Percentiles rank a stretch among this genome's conserved stretches.
phyloP scores from a whole-genome alignment of 2,329 filamentous ascomycete genomes.

The Phyllosticta paracitricarpa region DNA sequence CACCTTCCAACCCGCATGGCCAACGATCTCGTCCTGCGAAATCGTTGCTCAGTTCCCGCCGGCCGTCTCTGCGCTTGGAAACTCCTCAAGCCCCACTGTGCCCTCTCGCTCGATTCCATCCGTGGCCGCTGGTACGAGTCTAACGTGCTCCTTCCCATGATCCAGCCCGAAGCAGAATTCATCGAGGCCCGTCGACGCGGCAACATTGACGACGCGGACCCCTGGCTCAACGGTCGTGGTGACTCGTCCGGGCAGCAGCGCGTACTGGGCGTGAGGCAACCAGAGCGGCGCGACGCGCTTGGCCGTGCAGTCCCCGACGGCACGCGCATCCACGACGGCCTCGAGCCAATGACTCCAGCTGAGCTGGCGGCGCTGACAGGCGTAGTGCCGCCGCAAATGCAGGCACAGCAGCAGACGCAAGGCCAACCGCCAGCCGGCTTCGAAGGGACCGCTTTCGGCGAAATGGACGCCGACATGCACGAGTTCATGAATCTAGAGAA shows the following conservation, averaged over 20 bases:
- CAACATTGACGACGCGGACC: slow-evolving; percentile 31
- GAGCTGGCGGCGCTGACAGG: not conserved
- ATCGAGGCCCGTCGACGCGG: slow-evolving; percentile 27
- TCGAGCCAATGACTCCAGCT: slow-evolving; percentile 22
- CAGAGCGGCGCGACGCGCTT: slow-evolving; percentile 32
- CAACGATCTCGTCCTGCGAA: slow-evolving; percentile 42
- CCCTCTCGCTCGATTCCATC: slow-evolving; percentile 37
- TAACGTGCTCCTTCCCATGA: slow-evolving; percentile 37
- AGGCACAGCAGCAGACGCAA: slow-evolving; percentile 1
- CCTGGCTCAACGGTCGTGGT: slow-evolving; percentile 39
- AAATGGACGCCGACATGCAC: slow-evolving; percentile 16
- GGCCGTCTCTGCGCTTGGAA: slow-evolving; percentile 18
- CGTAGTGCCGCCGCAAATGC: not conserved
- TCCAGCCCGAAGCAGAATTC: slow-evolving; percentile 23
- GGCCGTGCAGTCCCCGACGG: slow-evolving; percentile 30
- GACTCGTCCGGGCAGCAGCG: slow-evolving; percentile 21
- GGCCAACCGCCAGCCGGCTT: slow-evolving; percentile 1
- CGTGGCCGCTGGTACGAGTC: slow-evolving; percentile 55
- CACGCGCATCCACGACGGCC: slow-evolving; percentile 29
- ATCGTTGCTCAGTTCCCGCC: slow-evolving; percentile 31
- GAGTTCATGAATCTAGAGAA: slow-evolving; percentile 23
- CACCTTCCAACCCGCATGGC: slow-evolving; percentile 42
- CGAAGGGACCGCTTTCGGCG: not conserved
- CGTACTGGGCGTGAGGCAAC: slow-evolving; percentile 19
- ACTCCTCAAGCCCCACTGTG: slow-evolving; percentile 10